These are phyloP conservation scores for Dictyostelium firmibasis DNA, from an alignment of 78 protist genomes.

Conservation along the genomic window DNA sequence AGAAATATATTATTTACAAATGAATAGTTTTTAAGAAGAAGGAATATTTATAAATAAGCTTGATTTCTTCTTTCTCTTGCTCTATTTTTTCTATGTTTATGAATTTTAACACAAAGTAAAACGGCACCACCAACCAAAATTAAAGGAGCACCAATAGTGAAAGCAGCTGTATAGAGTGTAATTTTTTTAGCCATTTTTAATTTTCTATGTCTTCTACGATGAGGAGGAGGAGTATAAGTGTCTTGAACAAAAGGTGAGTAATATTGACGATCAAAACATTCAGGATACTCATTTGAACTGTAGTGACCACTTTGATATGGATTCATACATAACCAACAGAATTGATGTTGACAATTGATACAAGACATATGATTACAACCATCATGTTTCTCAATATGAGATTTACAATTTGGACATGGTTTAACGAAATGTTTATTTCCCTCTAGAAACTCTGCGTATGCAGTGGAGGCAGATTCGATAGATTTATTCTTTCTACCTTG, in stretches of 20 bases:
- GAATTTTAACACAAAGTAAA: neutral
- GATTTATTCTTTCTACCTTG: slow-evolving; percentile 29
- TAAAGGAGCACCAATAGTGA: slow-evolving; percentile 46
- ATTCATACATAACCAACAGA: slow-evolving; percentile 52
- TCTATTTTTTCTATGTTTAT: slow-evolving; percentile 30
- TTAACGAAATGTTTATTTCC: slow-evolving; percentile 3
- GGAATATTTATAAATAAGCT: neutral
- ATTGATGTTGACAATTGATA: slow-evolving; percentile 43
- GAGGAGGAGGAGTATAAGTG: neutral
- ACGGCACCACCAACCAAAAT: slow-evolving; percentile 30
- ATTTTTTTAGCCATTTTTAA: neutral
- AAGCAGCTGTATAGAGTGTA: neutral
- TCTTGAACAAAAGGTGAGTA: slow-evolving; percentile 16
- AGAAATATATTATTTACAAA: too few species aligned
- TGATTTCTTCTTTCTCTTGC: slow-evolving; percentile 5
- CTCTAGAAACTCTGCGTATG: neutral
- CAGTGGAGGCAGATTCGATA: neutral
- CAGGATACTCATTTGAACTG: slow-evolving; percentile 30
- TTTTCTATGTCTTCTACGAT: neutral
- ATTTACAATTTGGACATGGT: slow-evolving; percentile 42
- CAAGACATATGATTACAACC: slow-evolving; percentile 81
- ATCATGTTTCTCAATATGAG: slow-evolving; percentile 67
- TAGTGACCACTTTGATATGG: slow-evolving; percentile 40
- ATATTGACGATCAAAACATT: slow-evolving; percentile 61
- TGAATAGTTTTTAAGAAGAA: too few species aligned